Base-by-base conservation (phyloP, 2,329 filamentous ascomycete species). In the Trichoderma atroviride region DNA sequence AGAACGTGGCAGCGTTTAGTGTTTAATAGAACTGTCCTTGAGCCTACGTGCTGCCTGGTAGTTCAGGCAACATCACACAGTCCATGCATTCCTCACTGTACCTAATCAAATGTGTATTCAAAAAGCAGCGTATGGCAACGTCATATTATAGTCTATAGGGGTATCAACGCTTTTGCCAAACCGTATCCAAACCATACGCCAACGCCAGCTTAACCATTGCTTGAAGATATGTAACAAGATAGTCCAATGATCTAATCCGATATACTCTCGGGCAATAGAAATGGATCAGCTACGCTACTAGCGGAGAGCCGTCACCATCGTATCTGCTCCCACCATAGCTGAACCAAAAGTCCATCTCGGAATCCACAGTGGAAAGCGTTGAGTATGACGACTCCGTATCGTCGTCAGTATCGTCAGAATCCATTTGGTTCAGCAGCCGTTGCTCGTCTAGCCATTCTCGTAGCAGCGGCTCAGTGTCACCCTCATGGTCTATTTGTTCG, bases 1-100 rank as follows among this genome's bases (percentile, higher is more conserved):
- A 3, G 31, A 19, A 5, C 19, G 27, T 19, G 14, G 16, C 3
- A 9, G 9, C 5, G 11, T 16, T 19, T 14, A 14, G 63, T 29
- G 22, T 19, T 47, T 6, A 22, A 22, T 22, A 22, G n/a, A 47
- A 11, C 19, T 47, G 43, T n/a, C 19, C 19, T 19, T 29, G 35
- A 29, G 13, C 22, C 6, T 67, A 58, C 56, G 56, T 61, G n/a
- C 57, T 27, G 9, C 56, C 31, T 7, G 43, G 65, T 68, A 47
- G 47, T 47, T 61, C 55, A 56, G 56, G 24, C n/a, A 35, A 14
- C 19, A 22, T 59, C 40, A 14, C 11, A 33, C 16, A 35, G 27
- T 50, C 22, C 7, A 57, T n/a, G 33, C 24, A 19, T 43, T 33
- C 11, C 13, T 24, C 11, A 35, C 43, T 61, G 11, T 5, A 40